Evolutionary conservation across 176 grass and related monocot species (phyloP), one percentile per base, ranked within the genome.

Genomic region (Aegilops umbellulata): DNA sequence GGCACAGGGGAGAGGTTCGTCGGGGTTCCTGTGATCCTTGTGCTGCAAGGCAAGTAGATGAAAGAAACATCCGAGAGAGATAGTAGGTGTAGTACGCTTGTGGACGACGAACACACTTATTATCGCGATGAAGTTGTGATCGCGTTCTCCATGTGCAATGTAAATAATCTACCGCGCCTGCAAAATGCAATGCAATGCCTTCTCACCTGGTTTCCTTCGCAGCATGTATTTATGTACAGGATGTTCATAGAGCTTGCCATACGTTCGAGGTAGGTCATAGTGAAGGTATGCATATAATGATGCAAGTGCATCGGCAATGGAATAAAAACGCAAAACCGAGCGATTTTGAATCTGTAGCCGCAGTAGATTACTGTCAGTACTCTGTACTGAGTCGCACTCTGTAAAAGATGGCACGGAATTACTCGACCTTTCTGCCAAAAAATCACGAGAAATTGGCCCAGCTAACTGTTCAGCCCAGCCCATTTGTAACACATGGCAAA

Each of bases 21-120:
- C 87, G 69, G 97, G 97, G 14, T 99, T 99, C 87, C 80, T 94
- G 80, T 99, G 94, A 99, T 84, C 80, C 49, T 67, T 79, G 77
- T 27, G 14, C 23, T 78, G 61, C 49, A 41, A 10, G 55, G 82
- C 77, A 88, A n/a, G 13, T 60, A 75, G 70, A 81, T 32, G 46
- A 31, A 38, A 75, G 24, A 30, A 68, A 53, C n/a, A 66, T 75
- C 76, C 30, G 26, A 63, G 69, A 36, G 83, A 69, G 69, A 32
- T 81, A 65, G 71, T 81, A 65, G 71, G 1, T 78, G 61, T 53
- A 53, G 49, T 80, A 81, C 3, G 74, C 70, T 81, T 81, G 29
- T 81, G 77, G 70, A 47, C 31, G 51, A 60, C 64, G 64, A 42
- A 61, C 39, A 23, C 70, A 72, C 64, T 22, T 85, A 65, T 44